phyloP scores from a whole-genome alignment of 1,284 basidiomycete genomes.

The Fomitopsis betulina region DNA sequence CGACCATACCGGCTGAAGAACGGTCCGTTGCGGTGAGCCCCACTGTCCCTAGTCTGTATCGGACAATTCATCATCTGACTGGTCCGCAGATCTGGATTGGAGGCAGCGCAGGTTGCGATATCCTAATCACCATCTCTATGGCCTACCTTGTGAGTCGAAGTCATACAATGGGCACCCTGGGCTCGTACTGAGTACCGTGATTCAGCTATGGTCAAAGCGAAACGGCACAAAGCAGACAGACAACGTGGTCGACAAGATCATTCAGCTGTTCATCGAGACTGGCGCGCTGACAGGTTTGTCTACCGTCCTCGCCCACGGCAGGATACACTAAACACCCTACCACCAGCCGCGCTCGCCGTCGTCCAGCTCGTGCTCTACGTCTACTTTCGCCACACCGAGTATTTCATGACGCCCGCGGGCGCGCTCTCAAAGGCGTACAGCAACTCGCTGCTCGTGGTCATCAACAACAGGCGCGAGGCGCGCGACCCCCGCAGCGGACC shows the following conservation, averaged over 20 bases:
- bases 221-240: constrained; percentile 1
- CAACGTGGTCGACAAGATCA: constrained; percentile 1
- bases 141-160: not conserved
- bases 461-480: constrained; percentile 1
- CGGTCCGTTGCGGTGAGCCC: not conserved
- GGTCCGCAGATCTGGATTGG: not conserved
- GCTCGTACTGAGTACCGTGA: not conserved
- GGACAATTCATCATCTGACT: not conserved
- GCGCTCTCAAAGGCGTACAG: constrained; percentile 4
- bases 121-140: constrained; percentile 2
- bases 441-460: constrained; percentile 3
- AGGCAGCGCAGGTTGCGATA: not conserved
- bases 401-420: not conserved
- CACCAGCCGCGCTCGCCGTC: not conserved
- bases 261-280: constrained; percentile 1
- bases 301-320: not conserved
- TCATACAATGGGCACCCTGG: not conserved
- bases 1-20: not conserved
- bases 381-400: not conserved
- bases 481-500: not conserved
- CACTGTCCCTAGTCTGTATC: too few species aligned
- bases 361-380: not conserved
- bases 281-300: not conserved
- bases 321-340: not conserved
- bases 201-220: not conserved